These are phyloP conservation scores for Alisma plantagoaquatica DNA, from an alignment of 106 monocot species.

Conservation along the genomic window DNA sequence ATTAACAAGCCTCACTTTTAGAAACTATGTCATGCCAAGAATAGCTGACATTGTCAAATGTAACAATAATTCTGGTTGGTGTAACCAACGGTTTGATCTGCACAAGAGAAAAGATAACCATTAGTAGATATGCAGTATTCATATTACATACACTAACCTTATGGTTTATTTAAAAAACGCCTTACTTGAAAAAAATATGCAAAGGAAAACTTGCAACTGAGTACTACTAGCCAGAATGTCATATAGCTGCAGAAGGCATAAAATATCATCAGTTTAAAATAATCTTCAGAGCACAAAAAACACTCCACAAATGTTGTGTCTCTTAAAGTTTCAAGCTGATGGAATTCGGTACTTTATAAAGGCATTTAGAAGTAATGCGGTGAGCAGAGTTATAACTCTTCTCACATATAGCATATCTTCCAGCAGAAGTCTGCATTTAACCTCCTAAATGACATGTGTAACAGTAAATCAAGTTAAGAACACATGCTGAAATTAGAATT, in stretches of 20 bases:
- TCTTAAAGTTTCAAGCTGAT: too few species aligned
- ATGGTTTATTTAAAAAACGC: not conserved
- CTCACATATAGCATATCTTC: too few species aligned
- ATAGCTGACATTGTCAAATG: constrained; percentile 36
- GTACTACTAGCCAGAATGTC: constrained; percentile 69
- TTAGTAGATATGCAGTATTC: too few species aligned
- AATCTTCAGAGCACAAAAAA: not conserved
- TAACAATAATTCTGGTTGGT: constrained; percentile 59
- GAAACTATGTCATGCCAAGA: constrained; percentile 88
- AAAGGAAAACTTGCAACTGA: constrained; percentile 79
- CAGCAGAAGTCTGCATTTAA: too few species aligned
- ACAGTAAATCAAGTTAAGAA: too few species aligned
- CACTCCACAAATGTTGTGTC: not conserved
- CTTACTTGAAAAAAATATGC: constrained; percentile 88
- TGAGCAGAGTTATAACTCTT: too few species aligned
- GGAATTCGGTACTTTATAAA: too few species aligned
- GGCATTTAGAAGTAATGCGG: too few species aligned
- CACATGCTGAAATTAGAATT: too few species aligned
- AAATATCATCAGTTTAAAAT: not conserved
- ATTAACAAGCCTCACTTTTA: constrained; percentile 68
- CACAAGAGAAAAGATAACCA: constrained; percentile 12
- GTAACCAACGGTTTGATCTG: constrained; percentile 86
- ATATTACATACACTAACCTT: too few species aligned
- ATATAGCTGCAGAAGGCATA: constrained; percentile 52
- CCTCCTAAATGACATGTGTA: too few species aligned